Conservation (phyloP, 2,329 filamentous ascomycete genomes). For the Microcyclospora pomicola region DNA sequence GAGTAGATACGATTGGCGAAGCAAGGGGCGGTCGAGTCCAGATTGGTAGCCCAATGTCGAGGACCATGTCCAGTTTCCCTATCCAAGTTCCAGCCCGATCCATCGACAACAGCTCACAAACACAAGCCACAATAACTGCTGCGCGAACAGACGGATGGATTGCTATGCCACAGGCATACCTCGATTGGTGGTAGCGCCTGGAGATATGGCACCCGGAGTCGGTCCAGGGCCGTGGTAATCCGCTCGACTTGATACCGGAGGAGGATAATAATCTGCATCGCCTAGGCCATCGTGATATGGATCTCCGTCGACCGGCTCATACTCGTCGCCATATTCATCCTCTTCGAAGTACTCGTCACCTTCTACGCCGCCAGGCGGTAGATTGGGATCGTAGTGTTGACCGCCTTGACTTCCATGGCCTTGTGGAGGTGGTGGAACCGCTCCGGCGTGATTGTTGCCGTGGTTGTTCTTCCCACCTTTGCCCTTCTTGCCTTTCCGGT, state of each 20-base stretch:
- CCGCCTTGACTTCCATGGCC: slow-evolving; percentile 8
- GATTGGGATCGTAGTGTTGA: slow-evolving; percentile 16
- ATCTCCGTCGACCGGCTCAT: slow-evolving; percentile 17
- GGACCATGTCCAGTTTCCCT: background rate
- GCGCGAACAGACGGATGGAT: background rate
- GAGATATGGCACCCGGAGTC: background rate
- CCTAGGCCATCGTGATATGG: slow-evolving; percentile 1
- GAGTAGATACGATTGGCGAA: background rate
- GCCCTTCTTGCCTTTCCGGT: slow-evolving; percentile 74
- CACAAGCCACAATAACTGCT: background rate
- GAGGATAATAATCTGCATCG: slow-evolving; percentile 1
- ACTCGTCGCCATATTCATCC: slow-evolving; percentile 16
- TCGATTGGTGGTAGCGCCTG: no score
- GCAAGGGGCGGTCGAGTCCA: background rate
- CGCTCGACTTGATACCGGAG: background rate
- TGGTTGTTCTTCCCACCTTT: slow-evolving; percentile 23
- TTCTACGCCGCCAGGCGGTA: slow-evolving; percentile 12
- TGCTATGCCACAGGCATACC: background rate
- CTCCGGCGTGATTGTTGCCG: slow-evolving; percentile 7
- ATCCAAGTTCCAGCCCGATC: background rate
- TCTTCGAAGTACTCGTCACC: slow-evolving; percentile 21
- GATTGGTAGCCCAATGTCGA: background rate
- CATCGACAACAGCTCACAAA: background rate
- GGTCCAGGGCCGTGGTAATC: background rate
- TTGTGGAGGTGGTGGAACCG: slow-evolving; percentile 3